Conservation (phyloP, 1,139 yeast genomes). For the Suzukiozyma palmioleophila region DNA sequence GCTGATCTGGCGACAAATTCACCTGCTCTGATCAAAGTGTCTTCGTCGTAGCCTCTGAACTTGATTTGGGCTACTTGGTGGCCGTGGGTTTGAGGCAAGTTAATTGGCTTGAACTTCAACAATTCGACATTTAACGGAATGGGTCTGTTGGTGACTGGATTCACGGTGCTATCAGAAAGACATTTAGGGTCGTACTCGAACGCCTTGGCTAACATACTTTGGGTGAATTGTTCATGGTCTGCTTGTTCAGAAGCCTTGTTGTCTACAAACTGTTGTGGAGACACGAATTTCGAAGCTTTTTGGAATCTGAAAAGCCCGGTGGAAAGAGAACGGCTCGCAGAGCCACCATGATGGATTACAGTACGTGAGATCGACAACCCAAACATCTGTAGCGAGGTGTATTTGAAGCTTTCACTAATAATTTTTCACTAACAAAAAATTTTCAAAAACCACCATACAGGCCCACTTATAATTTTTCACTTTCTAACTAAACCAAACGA, state of each 20-base stretch:
- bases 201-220: conserved; percentile 24
- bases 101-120: conserved; percentile 76
- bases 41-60: conserved; percentile 68
- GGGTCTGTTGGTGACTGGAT: conserved; percentile 40
- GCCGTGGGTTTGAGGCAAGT: conserved; percentile 63
- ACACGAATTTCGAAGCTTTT: conserved; percentile 14
- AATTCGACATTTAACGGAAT: conserved; percentile 81
- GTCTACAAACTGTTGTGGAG: conserved; percentile 30
- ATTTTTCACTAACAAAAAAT: neutral
- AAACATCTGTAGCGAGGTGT: neutral
- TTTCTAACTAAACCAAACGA: neutral
- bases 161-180: conserved; percentile 28
- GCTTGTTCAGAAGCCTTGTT: conserved; percentile 21
- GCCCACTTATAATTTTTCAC: conserved; percentile 4
- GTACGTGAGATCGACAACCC: neutral
- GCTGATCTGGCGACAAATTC: conserved; percentile 92
- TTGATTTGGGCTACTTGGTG: conserved; percentile 68
- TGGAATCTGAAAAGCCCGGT: conserved; percentile 3
- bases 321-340: conserved; percentile 2
- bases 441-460: neutral
- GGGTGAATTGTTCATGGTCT: conserved; percentile 28
- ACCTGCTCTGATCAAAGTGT: conserved; percentile 67
- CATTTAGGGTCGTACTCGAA: conserved; percentile 41
- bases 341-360: conserved; percentile 1
- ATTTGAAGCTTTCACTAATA: neutral